phyloP scores from a whole-genome alignment of 202 grass and related monocot species.

The Cymbopogon flexuosus region DNA sequence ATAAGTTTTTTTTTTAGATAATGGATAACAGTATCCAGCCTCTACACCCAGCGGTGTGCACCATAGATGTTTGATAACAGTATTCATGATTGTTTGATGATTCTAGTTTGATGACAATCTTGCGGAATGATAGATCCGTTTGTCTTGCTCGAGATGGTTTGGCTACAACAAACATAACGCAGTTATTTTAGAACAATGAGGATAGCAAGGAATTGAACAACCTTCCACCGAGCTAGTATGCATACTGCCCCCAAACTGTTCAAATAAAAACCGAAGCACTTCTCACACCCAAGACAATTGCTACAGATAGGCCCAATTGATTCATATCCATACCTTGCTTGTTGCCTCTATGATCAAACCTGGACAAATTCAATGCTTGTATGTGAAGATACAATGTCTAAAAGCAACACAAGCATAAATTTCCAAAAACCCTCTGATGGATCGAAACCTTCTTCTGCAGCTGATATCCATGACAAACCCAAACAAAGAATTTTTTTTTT shows the following conservation, averaged over 20 bases:
- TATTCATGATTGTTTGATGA: too few relatives aligned
- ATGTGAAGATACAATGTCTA: not conserved
- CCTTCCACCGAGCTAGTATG: not conserved
- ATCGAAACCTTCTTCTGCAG: not conserved
- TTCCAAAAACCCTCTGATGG: not conserved
- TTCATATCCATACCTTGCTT: not conserved
- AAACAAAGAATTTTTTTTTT: too few relatives aligned
- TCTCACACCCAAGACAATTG: not conserved
- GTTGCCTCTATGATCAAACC: not conserved
- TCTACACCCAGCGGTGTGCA: too few relatives aligned
- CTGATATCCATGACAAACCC: conserved; percentile 18
- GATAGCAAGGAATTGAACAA: too few relatives aligned
- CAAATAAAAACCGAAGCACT: not conserved
- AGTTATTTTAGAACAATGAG: too few relatives aligned
- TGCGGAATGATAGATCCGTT: too few relatives aligned
- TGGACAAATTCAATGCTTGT: not conserved
- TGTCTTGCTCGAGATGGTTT: too few relatives aligned
- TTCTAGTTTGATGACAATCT: too few relatives aligned
- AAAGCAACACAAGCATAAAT: not conserved
- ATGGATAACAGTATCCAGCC: too few relatives aligned
- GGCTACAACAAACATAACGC: too few relatives aligned
- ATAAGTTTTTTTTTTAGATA: too few relatives aligned
- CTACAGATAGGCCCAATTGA: not conserved
- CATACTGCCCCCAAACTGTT: not conserved
- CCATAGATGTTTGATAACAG: too few relatives aligned